These are phyloP conservation scores for Desmodesmus armatus DNA, from an alignment of 139 green algal genomes.

Conservation along the genomic window DNA sequence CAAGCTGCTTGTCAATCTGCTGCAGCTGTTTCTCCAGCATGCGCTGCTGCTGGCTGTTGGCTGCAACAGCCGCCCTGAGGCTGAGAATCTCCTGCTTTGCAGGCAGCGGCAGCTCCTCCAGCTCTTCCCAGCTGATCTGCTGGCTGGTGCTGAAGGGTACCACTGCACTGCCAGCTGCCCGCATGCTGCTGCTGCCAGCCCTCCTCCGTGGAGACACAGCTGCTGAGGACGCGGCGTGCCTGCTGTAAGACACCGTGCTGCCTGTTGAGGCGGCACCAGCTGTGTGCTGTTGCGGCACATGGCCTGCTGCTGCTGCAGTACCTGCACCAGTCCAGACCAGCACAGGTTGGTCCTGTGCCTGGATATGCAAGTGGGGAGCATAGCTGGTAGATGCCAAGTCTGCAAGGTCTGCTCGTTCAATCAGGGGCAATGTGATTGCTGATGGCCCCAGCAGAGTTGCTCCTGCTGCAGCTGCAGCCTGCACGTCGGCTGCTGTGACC, in stretches of 20 bases:
- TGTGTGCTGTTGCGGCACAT: background rate
- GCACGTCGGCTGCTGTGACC: background rate
- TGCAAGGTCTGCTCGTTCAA: background rate
- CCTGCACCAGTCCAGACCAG: background rate
- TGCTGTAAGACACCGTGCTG: conserved; percentile 1
- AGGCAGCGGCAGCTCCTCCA: conserved; percentile 31
- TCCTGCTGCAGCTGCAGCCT: conserved; percentile 9
- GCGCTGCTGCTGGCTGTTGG: background rate
- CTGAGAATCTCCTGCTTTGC: conserved; percentile 31
- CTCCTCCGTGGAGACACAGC: too few species aligned
- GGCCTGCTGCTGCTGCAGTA: background rate
- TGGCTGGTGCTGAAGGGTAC: background rate
- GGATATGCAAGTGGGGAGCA: background rate
- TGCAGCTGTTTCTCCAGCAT: conserved; percentile 10
- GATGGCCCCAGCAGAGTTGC: background rate
- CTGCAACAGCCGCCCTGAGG: background rate
- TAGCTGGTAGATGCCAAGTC: background rate
- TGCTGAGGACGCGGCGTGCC: too few species aligned
- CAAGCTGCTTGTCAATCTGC: background rate
- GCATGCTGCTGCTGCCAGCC: background rate
- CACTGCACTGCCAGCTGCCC: background rate
- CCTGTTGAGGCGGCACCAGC: background rate
- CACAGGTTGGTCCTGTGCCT: background rate
- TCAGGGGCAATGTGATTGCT: background rate
- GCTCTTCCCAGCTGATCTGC: conserved; percentile 41